Evolutionary conservation across 306 rosid species (phyloP).

Genomic region (Potentilla sterilis): DNA sequence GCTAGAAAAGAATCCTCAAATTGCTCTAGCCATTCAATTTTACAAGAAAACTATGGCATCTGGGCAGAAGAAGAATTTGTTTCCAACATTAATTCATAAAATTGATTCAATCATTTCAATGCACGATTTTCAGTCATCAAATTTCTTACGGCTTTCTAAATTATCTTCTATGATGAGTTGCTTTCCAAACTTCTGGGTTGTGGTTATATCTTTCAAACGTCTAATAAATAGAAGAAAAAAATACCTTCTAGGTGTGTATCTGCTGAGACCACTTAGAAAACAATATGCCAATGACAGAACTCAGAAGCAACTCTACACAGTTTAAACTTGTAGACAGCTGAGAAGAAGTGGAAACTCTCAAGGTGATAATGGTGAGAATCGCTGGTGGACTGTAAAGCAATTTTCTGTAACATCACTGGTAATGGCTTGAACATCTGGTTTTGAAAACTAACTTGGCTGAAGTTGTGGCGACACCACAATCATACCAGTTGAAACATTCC

Average conservation of each 20-base stretch:
- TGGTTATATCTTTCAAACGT: neutral
- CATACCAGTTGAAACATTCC: neutral
- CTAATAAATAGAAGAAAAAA: neutral
- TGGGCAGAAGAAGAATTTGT: neutral
- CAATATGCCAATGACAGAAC: neutral
- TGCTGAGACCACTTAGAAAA: no score
- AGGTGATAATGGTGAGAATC: neutral
- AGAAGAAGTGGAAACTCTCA: neutral
- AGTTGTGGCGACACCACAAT: neutral
- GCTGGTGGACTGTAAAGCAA: neutral
- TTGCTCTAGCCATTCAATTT: neutral
- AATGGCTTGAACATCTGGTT: neutral
- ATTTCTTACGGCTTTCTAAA: neutral
- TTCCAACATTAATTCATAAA: neutral
- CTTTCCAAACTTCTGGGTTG: no score
- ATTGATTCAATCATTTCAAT: neutral
- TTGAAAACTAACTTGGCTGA: neutral
- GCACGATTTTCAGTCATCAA: neutral
- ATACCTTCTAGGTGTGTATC: no score
- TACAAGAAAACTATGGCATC: neutral
- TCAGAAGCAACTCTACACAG: neutral
- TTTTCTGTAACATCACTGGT: neutral
- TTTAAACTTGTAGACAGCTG: neutral
- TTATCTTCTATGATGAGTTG: no score
- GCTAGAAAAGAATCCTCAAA: no score